phyloP scores from a whole-genome alignment of 139 green algal species.

The Chlamydomonas schloesseri region DNA sequence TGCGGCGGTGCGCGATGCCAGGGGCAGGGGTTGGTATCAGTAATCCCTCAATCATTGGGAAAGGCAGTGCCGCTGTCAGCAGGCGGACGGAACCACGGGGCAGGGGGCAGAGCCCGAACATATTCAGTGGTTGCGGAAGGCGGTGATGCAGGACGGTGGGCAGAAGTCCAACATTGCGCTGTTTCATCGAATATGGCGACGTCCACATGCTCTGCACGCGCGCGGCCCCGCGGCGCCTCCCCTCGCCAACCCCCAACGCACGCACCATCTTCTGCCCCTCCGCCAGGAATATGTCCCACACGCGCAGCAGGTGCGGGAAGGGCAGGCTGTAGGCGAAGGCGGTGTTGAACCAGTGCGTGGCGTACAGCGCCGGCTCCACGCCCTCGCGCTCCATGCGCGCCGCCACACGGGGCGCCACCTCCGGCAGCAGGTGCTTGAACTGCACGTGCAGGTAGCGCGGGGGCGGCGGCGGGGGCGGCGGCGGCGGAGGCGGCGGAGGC shows the following conservation, averaged over 20 bases:
- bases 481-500: not conserved
- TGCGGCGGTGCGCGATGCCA: not conserved
- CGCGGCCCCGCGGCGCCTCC: no score
- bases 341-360: slow-evolving; percentile 93
- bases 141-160: no score
- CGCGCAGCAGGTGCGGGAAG: slow-evolving; percentile 83
- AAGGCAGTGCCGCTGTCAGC: no score
- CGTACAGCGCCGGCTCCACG: slow-evolving; percentile 80
- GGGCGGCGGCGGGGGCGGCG: not conserved
- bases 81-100: not conserved
- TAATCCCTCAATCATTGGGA: no score
- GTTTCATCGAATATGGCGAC: no score
- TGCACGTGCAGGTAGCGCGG: no score
- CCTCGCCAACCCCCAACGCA: not conserved
- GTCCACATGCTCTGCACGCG: no score
- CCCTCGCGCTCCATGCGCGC: slow-evolving; percentile 69
- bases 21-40: no score
- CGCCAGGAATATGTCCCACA: slow-evolving; percentile 89
- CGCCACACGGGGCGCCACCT: slow-evolving; percentile 68
- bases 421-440: slow-evolving; percentile 59
- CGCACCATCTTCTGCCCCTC: slow-evolving; percentile 75
- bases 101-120: not conserved
- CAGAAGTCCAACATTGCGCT: no score
- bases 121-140: not conserved
- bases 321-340: slow-evolving; percentile 89